A percentile compares a stretch with the other conserved stretches of the same genome.
Conservation (phyloP, 768 basidiomycete genomes). For the Xanthoconium stramineum region DNA sequence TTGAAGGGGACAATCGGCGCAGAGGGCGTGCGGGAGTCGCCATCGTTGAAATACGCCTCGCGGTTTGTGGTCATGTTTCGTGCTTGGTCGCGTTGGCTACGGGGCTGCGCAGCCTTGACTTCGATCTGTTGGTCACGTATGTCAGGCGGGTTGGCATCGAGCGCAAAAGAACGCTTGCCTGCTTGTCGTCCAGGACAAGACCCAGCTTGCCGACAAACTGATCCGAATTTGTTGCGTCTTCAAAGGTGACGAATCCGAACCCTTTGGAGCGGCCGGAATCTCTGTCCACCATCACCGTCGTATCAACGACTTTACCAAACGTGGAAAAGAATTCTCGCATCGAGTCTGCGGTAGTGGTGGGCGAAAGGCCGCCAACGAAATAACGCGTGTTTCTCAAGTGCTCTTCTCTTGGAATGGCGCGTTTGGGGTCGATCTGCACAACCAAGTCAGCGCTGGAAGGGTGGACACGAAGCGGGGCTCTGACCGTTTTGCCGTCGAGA, state of each 20-base stretch:
- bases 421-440: constrained; percentile 79
- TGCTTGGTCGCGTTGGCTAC: constrained; percentile 58
- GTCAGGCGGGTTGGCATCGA: not conserved
- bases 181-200: constrained; percentile 71
- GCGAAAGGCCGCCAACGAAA: constrained; percentile 76
- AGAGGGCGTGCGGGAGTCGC: constrained; percentile 35
- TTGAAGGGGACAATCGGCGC: constrained; percentile 31
- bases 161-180: constrained; percentile 41
- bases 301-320: constrained; percentile 79
- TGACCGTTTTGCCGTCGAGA: constrained; percentile 76
- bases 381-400: constrained; percentile 73
- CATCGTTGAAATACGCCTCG: constrained; percentile 34
- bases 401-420: constrained; percentile 81
- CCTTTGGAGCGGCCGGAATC: constrained; percentile 75
- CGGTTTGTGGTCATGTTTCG: constrained; percentile 29
- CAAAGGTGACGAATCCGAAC: constrained; percentile 84
- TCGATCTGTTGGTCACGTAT: constrained; percentile 53
- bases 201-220: constrained; percentile 66
- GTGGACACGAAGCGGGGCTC: constrained; percentile 15
- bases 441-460: not conserved
- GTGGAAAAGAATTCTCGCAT: constrained; percentile 68
- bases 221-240: constrained; percentile 59
- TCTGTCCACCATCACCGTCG: constrained; percentile 83
- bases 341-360: constrained; percentile 63
- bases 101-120: constrained; percentile 77